phyloP scores from a whole-genome alignment of 371 early-diverging fungal species.

The Mortierella sp. region DNA sequence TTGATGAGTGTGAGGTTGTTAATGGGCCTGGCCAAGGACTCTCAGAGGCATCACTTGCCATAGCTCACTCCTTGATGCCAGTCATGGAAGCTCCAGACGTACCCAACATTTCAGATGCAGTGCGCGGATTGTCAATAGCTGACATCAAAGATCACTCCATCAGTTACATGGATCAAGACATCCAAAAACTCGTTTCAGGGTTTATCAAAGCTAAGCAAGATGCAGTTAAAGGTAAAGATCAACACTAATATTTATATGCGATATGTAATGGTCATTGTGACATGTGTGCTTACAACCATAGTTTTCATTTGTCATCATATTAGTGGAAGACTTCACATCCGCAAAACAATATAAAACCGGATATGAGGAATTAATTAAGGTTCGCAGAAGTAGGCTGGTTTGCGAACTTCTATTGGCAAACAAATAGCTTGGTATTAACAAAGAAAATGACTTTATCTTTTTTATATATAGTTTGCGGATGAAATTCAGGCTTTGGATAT shows the following conservation, averaged over 20 bases:
- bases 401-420: slow-evolving; percentile 2
- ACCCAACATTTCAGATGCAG: slow-evolving; percentile 19
- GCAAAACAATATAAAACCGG: slow-evolving; percentile 69
- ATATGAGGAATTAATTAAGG: slow-evolving; percentile 53
- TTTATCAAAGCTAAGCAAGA: slow-evolving; percentile 64
- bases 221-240: slow-evolving; percentile 62
- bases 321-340: slow-evolving; percentile 65
- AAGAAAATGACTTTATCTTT: no score
- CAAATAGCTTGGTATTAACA: background rate
- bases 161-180: slow-evolving; percentile 46
- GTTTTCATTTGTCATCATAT: background rate
- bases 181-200: slow-evolving; percentile 48
- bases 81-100: slow-evolving; percentile 12
- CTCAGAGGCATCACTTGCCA: slow-evolving; percentile 34
- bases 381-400: slow-evolving; percentile 36
- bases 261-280: background rate
- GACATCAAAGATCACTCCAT: slow-evolving; percentile 58
- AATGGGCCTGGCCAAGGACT: slow-evolving; percentile 53
- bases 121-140: slow-evolving; percentile 31
- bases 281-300: background rate
- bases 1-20: slow-evolving; percentile 47
- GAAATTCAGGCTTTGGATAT: slow-evolving; percentile 70
- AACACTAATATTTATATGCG: background rate
- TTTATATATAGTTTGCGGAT: slow-evolving; percentile 69
- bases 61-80: slow-evolving; percentile 26